phyloP scores from a whole-genome alignment of 2,329 filamentous ascomycete genomes.

The Fusarium metavorans region DNA sequence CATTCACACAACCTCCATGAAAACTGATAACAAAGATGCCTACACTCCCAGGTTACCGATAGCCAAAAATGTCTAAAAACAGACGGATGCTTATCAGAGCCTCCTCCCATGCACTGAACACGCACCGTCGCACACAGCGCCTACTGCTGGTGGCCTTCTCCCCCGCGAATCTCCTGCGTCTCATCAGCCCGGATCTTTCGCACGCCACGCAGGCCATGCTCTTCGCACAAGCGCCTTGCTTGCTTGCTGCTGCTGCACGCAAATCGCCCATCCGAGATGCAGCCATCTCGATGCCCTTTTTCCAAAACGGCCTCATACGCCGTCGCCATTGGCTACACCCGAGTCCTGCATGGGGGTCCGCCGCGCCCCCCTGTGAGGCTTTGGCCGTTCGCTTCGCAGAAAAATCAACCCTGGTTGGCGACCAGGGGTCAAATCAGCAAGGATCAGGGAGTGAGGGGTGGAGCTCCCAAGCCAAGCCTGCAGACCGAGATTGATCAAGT shows the following conservation, averaged over 20 bases:
- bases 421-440: slow-evolving; percentile 11
- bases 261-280: slow-evolving; percentile 8
- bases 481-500: slow-evolving; percentile 40
- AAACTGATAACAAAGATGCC: slow-evolving; percentile 9
- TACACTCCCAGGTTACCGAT: neutral
- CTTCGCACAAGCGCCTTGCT: slow-evolving; percentile 15
- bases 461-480: slow-evolving; percentile 26
- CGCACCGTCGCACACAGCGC: neutral
- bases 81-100: slow-evolving; percentile 35
- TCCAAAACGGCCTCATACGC: slow-evolving; percentile 29
- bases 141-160: slow-evolving; percentile 7
- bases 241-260: neutral
- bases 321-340: slow-evolving; percentile 24
- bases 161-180: slow-evolving; percentile 39
- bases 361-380: slow-evolving; percentile 27
- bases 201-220: slow-evolving; percentile 25
- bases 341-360: slow-evolving; percentile 24
- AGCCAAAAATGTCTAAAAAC: slow-evolving; percentile 20
- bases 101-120: slow-evolving; percentile 8
- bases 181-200: slow-evolving; percentile 20
- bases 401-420: slow-evolving; percentile 12
- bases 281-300: slow-evolving; percentile 24
- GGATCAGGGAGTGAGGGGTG: slow-evolving; percentile 14
- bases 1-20: slow-evolving; percentile 29
- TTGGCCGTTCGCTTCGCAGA: slow-evolving; percentile 29